Percentiles rank a stretch among this genome's conserved stretches.
Conservation (phyloP, 129 eudicot species). For the Tagetes erecta region DNA sequence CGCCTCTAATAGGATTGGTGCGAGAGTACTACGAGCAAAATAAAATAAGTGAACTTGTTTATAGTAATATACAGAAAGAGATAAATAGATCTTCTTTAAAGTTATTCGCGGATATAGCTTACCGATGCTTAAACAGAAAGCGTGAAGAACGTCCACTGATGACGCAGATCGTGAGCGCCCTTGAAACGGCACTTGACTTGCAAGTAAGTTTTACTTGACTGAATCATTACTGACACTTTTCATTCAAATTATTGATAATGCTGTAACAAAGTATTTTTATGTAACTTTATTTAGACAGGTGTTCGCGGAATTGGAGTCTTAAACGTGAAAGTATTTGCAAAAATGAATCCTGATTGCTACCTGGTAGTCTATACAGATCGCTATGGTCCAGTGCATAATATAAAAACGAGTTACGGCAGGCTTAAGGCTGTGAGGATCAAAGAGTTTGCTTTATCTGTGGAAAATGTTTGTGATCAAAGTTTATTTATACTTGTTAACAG, state of each 20-base stretch:
- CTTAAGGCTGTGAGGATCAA: too few species aligned
- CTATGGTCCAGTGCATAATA: neutral
- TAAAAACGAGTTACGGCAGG: neutral
- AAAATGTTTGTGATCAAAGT: too few species aligned
- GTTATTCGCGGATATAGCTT: neutral
- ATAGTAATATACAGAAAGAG: constrained; percentile 2
- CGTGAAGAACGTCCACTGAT: neutral
- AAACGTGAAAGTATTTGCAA: neutral
- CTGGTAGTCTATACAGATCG: neutral
- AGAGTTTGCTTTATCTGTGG: neutral
- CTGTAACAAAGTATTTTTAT: neutral
- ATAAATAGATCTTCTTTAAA: neutral
- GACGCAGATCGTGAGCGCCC: neutral
- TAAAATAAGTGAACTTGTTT: constrained; percentile 3
- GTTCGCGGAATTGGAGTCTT: neutral
- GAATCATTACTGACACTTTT: neutral
- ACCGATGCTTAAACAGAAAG: neutral
- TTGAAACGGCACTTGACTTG: neutral
- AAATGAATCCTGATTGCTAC: neutral
- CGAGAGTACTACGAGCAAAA: neutral
- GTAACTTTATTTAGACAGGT: neutral
- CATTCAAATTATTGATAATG: neutral
- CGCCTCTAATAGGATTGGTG: neutral
- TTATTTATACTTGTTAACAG: neutral
- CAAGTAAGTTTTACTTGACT: neutral